Conservation (phyloP, 768 basidiomycete species). For the Pleurotus pulmonarius region DNA sequence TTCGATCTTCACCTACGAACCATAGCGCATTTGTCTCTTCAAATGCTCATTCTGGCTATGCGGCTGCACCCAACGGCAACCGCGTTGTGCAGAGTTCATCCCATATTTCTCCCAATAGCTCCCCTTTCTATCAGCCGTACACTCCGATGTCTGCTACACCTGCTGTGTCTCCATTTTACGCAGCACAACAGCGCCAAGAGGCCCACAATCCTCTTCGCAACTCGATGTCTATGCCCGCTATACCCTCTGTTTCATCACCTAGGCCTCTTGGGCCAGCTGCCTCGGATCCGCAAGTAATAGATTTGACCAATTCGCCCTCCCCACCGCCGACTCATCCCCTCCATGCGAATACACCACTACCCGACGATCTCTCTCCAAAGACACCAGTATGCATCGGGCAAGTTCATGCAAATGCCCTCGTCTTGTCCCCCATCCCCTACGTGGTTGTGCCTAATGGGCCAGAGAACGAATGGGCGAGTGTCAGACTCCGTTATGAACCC, state of each 20-base stretch:
- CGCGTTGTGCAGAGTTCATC: constrained; percentile 5
- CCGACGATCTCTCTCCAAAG: constrained; percentile 66
- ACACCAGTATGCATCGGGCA: constrained; percentile 89
- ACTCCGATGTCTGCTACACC: constrained; percentile 51
- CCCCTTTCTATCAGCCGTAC: constrained; percentile 17
- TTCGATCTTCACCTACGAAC: not conserved
- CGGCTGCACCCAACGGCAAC: constrained; percentile 10
- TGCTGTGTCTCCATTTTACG: constrained; percentile 27
- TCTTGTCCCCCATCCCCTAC: constrained; percentile 79
- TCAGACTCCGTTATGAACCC: constrained; percentile 67
- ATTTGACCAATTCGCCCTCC: constrained; percentile 68
- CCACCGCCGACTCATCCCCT: constrained; percentile 35
- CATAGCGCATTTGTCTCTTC: constrained; percentile 8
- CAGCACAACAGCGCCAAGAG: constrained; percentile 19
- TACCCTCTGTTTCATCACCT: constrained; percentile 16
- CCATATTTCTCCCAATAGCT: constrained; percentile 14
- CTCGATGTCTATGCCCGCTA: constrained; percentile 19
- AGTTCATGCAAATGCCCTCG: constrained; percentile 75
- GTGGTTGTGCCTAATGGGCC: constrained; percentile 39
- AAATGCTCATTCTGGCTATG: constrained; percentile 6
- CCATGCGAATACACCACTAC: constrained; percentile 29
- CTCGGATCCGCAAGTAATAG: constrained; percentile 57
- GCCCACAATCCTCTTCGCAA: constrained; percentile 16
- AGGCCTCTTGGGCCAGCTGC: constrained; percentile 19
- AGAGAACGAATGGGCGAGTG: constrained; percentile 64